Evolutionary conservation across 768 basidiomycete genomes (phyloP).

Genomic region (Rubroboletus satanas): DNA sequence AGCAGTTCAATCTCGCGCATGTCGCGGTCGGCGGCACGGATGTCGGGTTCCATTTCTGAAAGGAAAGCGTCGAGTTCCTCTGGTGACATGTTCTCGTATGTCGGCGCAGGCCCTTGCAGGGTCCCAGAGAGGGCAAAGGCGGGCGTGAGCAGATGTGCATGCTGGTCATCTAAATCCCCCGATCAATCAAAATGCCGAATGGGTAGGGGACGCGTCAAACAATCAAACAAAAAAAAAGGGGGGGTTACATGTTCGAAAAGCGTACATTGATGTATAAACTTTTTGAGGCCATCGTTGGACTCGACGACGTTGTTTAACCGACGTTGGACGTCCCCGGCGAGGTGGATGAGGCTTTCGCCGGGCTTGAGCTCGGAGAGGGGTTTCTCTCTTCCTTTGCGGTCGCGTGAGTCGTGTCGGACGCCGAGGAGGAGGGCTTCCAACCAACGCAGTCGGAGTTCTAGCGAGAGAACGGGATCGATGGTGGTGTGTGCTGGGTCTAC

Average conservation of each 20-base stretch:
- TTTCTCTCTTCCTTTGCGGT: constrained; percentile 37
- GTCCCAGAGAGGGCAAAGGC: constrained; percentile 72
- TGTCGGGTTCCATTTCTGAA: constrained; percentile 77
- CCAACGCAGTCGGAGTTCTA: constrained; percentile 76
- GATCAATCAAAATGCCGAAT: not conserved
- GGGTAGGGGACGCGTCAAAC: not conserved
- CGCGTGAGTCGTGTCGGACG: constrained; percentile 45
- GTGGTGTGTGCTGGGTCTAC: constrained; percentile 8
- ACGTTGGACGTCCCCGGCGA: constrained; percentile 59
- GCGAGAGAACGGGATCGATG: constrained; percentile 63
- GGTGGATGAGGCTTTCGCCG: constrained; percentile 53
- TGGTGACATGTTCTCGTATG: constrained; percentile 62
- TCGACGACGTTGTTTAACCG: constrained; percentile 56
- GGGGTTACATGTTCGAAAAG: constrained; percentile 1
- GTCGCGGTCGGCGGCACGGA: constrained; percentile 78
- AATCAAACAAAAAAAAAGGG: not conserved
- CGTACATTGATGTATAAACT: constrained; percentile 74
- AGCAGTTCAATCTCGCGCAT: constrained; percentile 72
- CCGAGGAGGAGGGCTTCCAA: constrained; percentile 75
- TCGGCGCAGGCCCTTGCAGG: constrained; percentile 43
- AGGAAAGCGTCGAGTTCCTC: constrained; percentile 69
- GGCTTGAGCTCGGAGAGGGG: constrained; percentile 39
- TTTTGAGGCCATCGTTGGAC: constrained; percentile 64
- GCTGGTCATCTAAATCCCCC: constrained; percentile 57
- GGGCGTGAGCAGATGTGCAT: constrained; percentile 70